phyloP scores from a whole-genome alignment of 805 yeast genomes.

The Priceomyces haplophilus region DNA sequence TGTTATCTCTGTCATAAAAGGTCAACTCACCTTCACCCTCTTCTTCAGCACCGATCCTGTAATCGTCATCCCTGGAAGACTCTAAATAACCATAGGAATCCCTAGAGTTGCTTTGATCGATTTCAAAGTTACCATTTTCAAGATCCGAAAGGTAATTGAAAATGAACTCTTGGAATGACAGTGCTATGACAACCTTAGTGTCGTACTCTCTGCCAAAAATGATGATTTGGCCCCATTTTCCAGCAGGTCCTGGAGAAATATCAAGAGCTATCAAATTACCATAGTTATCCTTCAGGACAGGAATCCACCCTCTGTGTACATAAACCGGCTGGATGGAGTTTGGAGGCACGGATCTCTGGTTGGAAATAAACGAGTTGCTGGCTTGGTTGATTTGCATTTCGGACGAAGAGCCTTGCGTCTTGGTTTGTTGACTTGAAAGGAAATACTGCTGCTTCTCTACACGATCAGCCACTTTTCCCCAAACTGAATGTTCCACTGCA shows the following conservation, averaged over 20 bases:
- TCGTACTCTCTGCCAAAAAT: conserved; percentile 45
- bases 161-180: conserved; percentile 37
- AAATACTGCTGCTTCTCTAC: conserved; percentile 37
- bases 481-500: conserved; percentile 39
- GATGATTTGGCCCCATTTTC: conserved; percentile 43
- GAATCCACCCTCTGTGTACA: conserved; percentile 41
- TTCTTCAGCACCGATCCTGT: conserved; percentile 44
- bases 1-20: conserved; percentile 34
- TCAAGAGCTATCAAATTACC: conserved; percentile 45
- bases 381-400: conserved; percentile 12
- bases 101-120: conserved; percentile 35
- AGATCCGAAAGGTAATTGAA: conserved; percentile 38
- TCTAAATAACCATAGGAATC: conserved; percentile 36
- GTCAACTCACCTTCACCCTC: conserved; percentile 43
- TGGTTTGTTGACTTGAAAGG: conserved; percentile 22
- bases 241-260: conserved; percentile 37
- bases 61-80: conserved; percentile 36
- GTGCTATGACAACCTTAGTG: conserved; percentile 40
- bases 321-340: conserved; percentile 35
- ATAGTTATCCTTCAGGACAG: conserved; percentile 37
- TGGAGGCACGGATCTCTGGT: conserved; percentile 39
- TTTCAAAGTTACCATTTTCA: conserved; percentile 40
- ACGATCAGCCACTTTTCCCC: conserved; percentile 41
- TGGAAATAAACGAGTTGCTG: conserved; percentile 25
- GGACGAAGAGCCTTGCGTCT: conserved; percentile 14